Conservation (phyloP, 306 rosid genomes). For the Lotus japonicus region DNA sequence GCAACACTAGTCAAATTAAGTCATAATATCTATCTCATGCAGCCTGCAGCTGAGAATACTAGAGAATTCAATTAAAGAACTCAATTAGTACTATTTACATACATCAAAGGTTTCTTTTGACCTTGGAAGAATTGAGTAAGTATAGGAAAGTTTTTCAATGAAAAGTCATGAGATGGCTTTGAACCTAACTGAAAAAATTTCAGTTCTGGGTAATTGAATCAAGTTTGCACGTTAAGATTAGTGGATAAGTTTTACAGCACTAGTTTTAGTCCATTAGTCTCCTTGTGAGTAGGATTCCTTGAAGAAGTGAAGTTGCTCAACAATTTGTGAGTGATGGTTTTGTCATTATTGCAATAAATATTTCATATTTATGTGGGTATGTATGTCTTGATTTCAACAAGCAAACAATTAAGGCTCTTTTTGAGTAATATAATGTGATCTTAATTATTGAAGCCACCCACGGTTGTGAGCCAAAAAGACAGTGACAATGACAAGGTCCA, state of each 20-base stretch:
- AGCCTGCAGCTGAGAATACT: neutral
- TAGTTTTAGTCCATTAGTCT: neutral
- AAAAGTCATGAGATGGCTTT: conserved; percentile 22
- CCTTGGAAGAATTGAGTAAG: conserved; percentile 8
- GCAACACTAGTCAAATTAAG: conserved; percentile 1
- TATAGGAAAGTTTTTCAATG: neutral
- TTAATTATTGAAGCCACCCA: neutral
- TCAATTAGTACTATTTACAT: neutral
- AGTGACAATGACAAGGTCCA: conserved; percentile 21
- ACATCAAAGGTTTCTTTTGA: conserved; percentile 8
- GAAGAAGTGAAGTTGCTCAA: neutral
- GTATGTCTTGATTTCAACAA: neutral
- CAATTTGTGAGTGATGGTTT: neutral
- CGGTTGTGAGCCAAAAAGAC: conserved; percentile 15
- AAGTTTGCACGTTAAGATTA: neutral
- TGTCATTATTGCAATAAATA: too few species aligned
- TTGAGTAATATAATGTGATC: neutral
- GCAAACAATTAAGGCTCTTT: neutral
- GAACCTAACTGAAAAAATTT: conserved; percentile 27
- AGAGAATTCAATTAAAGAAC: neutral
- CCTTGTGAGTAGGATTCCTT: neutral
- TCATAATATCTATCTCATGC: neutral
- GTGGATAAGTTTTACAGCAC: neutral
- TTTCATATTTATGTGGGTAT: too few species aligned
- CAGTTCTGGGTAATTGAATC: neutral